phyloP scores from a whole-genome alignment of 169 alveolate species.

The Eimeria necatrix region DNA sequence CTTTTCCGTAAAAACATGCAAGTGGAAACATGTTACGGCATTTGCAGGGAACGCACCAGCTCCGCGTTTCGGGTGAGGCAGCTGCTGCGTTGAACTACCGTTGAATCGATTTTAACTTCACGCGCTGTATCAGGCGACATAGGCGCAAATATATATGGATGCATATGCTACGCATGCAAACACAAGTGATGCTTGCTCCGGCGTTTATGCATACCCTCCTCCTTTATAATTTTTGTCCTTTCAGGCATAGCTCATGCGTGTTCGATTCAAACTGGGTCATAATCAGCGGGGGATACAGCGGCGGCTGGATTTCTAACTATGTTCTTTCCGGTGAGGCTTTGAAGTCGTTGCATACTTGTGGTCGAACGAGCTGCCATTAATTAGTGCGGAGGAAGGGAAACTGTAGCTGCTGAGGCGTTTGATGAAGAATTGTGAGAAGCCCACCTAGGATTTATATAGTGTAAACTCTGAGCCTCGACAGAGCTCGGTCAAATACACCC shows the following conservation, averaged over 20 bases:
- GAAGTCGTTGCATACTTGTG: not conserved
- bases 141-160: not conserved
- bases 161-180: too few species aligned
- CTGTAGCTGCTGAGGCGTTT: too few species aligned
- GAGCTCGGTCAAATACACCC: too few species aligned
- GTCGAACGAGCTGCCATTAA: too few species aligned
- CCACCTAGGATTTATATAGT: too few species aligned
- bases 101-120: not conserved
- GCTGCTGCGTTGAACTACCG: not conserved
- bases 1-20: slow-evolving; percentile 24
- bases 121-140: not conserved
- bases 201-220: not conserved
- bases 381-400: too few species aligned
- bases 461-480: too few species aligned
- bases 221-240: not conserved
- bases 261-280: slow-evolving; percentile 74
- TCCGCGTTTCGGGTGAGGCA: slow-evolving; percentile 73
- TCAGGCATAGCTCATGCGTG: slow-evolving; percentile 73
- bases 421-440: too few species aligned
- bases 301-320: slow-evolving; percentile 69
- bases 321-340: slow-evolving; percentile 62
- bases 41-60: slow-evolving; percentile 74
- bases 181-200: too few species aligned
- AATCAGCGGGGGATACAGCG: slow-evolving; percentile 73
- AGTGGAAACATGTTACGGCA: slow-evolving; percentile 67